These are phyloP conservation scores for Chlorella sp. DNA, from an alignment of 139 green algal species.

Conservation along the genomic window DNA sequence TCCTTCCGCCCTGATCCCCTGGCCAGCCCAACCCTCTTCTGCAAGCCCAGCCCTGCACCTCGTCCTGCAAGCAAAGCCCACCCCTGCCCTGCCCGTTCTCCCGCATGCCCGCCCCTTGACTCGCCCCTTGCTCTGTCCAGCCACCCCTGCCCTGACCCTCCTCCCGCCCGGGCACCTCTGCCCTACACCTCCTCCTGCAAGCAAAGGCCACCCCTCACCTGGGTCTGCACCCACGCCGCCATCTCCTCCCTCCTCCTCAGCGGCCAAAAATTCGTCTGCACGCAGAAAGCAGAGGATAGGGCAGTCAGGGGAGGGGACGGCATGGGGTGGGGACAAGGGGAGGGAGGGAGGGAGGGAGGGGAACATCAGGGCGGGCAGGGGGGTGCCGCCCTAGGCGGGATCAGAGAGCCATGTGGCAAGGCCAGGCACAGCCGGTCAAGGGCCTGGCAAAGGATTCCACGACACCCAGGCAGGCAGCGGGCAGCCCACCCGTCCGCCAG, in stretches of 20 bases:
- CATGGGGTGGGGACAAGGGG: too few species aligned
- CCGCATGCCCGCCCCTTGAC: too few species aligned
- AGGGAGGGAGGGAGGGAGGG: background rate
- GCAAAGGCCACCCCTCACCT: background rate
- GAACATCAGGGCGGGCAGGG: background rate
- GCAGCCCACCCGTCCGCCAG: background rate
- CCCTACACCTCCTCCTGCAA: too few species aligned
- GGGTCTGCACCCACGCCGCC: slow-evolving; percentile 46
- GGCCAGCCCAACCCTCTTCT: too few species aligned
- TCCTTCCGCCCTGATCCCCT: background rate
- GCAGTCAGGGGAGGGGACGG: background rate
- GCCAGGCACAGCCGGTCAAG: too few species aligned
- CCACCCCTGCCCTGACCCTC: too few species aligned
- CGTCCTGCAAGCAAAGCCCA: background rate
- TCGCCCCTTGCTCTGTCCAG: too few species aligned
- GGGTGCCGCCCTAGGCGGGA: background rate
- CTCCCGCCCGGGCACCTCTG: too few species aligned
- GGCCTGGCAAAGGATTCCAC: background rate
- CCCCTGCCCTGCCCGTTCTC: too few species aligned
- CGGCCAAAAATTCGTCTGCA: slow-evolving; percentile 55
- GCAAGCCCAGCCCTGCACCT: too few species aligned
- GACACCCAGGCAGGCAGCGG: background rate
- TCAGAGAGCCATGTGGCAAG: too few species aligned
- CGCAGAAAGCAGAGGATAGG: background rate
- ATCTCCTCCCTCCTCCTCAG: slow-evolving; percentile 57